Base-by-base conservation (phyloP, 148 eudicot genomes). In the Persicaria tinctoria region DNA sequence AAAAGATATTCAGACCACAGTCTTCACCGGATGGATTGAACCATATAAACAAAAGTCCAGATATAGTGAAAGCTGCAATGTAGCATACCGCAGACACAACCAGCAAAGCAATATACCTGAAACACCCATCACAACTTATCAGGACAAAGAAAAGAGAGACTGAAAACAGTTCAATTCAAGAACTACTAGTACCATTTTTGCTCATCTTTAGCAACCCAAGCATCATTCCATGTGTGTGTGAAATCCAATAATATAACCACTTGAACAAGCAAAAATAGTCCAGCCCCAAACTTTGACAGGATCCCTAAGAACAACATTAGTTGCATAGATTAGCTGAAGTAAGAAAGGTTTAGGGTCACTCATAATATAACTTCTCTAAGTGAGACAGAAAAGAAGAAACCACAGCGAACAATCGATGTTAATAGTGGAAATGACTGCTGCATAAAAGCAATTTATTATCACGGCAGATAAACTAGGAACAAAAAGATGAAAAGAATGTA, bases 151-250 rank as follows among this genome's bases (percentile, higher is more conserved):
- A 56, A 41, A 44, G 32, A 53, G 12, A 46, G 71, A 57, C 12
- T 3, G 53, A 70, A 32, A 79, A 63, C n/a, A 8, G 73, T 45
- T 72, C 66, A 14, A 76, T 17, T n/a, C 51, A 53, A 70, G 14
- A 77, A 63, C 45, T 80, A 75, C 76, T 74, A 66, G 44, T 74
- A 95, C 99, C 99, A 95, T 70, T 90, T 95, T 46, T 92, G 94
- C 81, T 95, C 99, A 78, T 95, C 99, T 82, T 95, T 95, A 66
- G 90, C 99, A 73, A 95, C 97, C 97, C 99, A 95, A 20, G 99
- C 85, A 82, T 95, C 97, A 56, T 95, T 95, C 99, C 99, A 95
- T 18, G 94, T 83, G 76, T 92, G 90, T 68, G 97, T 92, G 78
- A 93, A 96, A 86, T 95, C 99, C 78, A 95, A 77, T 77, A 95